phyloP scores from a whole-genome alignment of 2,329 filamentous ascomycete species.

The Ascochyta viciae-villosae region DNA sequence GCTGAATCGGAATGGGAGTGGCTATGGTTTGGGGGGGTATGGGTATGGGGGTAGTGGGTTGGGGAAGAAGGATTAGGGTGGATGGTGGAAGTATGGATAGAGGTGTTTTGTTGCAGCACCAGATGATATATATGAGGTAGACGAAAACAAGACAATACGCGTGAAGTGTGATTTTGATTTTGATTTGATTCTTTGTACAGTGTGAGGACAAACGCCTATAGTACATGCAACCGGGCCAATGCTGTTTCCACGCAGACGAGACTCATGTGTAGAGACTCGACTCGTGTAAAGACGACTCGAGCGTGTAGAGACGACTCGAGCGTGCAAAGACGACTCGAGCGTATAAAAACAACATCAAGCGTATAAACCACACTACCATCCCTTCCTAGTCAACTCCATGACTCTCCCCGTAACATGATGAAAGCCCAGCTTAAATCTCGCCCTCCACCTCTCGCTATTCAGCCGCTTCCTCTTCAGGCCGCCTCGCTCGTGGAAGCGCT shows the following conservation, averaged over 20 bases:
- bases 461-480: slow-evolving; percentile 81
- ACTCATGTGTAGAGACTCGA: too few relatives aligned
- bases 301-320: too few relatives aligned
- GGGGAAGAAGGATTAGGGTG: slow-evolving; percentile 53
- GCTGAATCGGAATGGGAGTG: slow-evolving; percentile 47
- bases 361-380: slow-evolving; percentile 65
- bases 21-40: slow-evolving; percentile 51
- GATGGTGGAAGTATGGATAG: too few relatives aligned
- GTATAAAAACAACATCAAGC: too few relatives aligned
- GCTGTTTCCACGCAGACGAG: not conserved
- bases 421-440: slow-evolving; percentile 73
- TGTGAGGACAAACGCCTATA: not conserved
- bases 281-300: too few relatives aligned
- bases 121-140: not conserved
- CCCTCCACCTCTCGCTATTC: slow-evolving; percentile 71
- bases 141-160: not conserved
- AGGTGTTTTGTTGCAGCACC: not conserved
- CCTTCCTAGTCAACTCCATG: slow-evolving; percentile 74
- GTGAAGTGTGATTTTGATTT: too few relatives aligned
- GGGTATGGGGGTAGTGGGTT: slow-evolving; percentile 51
- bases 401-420: slow-evolving; percentile 69
- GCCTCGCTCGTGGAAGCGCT: slow-evolving; percentile 76
- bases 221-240: not conserved
- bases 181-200: too few relatives aligned
- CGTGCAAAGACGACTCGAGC: too few relatives aligned